A percentile compares a stretch with the other conserved stretches of the same genome.
These are phyloP conservation scores for Eremochloa ophiuroides DNA, from an alignment of 176 grass and related monocot genomes.

Conservation along the genomic window DNA sequence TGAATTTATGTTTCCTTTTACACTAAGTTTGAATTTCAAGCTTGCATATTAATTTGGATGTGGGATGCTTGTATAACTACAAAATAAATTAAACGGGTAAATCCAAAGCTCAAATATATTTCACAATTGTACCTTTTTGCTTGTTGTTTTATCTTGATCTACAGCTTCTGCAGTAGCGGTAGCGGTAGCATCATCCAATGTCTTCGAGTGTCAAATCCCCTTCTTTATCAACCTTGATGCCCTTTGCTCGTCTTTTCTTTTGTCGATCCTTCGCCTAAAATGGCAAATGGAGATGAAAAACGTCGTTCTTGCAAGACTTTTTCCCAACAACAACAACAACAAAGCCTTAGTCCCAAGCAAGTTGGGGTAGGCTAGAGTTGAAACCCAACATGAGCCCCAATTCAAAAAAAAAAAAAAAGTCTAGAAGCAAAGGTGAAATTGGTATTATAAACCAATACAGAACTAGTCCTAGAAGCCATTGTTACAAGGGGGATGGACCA, in stretches of 20 bases:
- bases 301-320: background rate
- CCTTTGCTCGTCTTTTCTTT: conserved; percentile 84
- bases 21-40: conserved; percentile 12
- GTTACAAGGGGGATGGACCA: background rate
- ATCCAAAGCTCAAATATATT: background rate
- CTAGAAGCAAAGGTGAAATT: no score
- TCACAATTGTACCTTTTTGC: conserved; percentile 66
- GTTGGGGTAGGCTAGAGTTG: no score
- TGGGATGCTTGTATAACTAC: background rate
- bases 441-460: background rate
- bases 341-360: no score
- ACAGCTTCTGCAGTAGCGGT: conserved; percentile 34
- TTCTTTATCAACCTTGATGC: conserved; percentile 80
- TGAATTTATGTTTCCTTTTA: background rate
- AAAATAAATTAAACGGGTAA: conserved; percentile 3
- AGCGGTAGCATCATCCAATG: conserved; percentile 50
- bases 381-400: no score
- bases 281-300: conserved; percentile 9
- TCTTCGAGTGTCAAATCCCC: conserved; percentile 91
- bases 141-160: conserved; percentile 59
- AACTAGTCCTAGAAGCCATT: background rate
- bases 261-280: conserved; percentile 81
- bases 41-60: background rate
- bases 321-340: no score
- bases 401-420: no score